phyloP scores from a whole-genome alignment of 169 alveolate species.

The Cryptosporidium parvum region DNA sequence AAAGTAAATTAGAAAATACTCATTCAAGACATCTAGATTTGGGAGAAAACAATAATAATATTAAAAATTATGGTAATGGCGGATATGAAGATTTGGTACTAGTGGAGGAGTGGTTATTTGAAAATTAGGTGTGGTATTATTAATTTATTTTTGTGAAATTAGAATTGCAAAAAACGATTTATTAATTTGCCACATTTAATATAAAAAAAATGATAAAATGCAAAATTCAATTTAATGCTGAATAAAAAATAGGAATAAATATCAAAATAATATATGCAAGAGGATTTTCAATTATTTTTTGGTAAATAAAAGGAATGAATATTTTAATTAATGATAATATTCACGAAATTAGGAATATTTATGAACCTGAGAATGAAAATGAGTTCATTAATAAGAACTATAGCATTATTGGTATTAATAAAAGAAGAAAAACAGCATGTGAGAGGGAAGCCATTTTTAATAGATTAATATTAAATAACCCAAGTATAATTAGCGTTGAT shows the following conservation, averaged over 20 bases:
- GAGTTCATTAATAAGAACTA: constrained; percentile 21
- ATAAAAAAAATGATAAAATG: background rate
- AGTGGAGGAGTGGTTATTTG: constrained; percentile 57
- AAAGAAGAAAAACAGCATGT: constrained; percentile 66
- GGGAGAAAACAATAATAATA: background rate
- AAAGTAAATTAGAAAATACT: constrained; percentile 4
- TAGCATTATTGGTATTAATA: constrained; percentile 17
- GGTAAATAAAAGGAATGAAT: constrained; percentile 32
- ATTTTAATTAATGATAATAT: constrained; percentile 35
- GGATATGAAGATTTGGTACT: background rate
- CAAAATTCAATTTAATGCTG: background rate
- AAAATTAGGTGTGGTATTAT: constrained; percentile 20
- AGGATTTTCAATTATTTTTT: background rate
- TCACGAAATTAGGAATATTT: constrained; percentile 27
- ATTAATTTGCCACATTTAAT: constrained; percentile 3
- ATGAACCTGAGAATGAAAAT: constrained; percentile 28
- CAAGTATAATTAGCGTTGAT: constrained; percentile 52
- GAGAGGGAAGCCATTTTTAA: constrained; percentile 74
- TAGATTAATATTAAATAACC: constrained; percentile 58
- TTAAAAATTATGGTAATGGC: background rate
- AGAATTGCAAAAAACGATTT: background rate
- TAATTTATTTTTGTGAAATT: background rate
- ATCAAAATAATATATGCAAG: background rate
- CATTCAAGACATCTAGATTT: background rate
- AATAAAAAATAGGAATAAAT: background rate